These are phyloP conservation scores for Cetradonia linearis DNA, from an alignment of 495 filamentous ascomycete genomes.

Conservation along the genomic window DNA sequence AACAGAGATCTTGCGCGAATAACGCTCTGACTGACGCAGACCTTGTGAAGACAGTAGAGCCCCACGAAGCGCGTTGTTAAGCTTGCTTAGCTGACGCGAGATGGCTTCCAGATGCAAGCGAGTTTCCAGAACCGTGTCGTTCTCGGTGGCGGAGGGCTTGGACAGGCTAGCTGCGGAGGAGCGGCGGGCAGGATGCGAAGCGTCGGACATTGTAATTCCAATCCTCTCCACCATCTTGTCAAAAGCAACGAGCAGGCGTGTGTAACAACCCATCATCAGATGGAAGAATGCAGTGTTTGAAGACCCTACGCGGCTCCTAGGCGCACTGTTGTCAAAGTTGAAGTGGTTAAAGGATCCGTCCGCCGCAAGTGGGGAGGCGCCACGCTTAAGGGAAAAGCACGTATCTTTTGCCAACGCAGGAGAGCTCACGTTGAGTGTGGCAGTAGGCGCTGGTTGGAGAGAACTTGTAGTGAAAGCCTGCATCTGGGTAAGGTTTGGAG, in stretches of 20 bases:
- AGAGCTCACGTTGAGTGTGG: not conserved
- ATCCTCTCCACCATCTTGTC: not conserved
- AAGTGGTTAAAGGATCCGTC: not conserved
- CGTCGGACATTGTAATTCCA: not conserved
- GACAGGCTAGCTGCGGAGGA: not conserved
- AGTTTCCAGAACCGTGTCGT: not conserved
- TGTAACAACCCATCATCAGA: slow-evolving; percentile 1
- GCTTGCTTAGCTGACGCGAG: not conserved
- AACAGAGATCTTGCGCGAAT: not conserved
- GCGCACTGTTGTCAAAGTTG: not conserved
- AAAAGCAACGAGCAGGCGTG: not conserved
- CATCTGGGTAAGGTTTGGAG: not conserved
- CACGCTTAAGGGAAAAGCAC: not conserved
- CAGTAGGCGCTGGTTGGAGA: not conserved
- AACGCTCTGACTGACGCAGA: not conserved
- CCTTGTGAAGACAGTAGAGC: not conserved
- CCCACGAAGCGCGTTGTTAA: not conserved
- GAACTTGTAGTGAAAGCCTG: not conserved
- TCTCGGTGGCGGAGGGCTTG: not conserved
- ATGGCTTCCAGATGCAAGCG: not conserved
- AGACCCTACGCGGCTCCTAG: not conserved
- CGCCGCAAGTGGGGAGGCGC: not conserved
- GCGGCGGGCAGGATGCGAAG: not conserved
- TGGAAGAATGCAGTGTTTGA: slow-evolving; percentile 2
- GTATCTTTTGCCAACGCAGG: not conserved